Conservation (phyloP, 2,329 filamentous ascomycete genomes). For the Arthroderma sp. region DNA sequence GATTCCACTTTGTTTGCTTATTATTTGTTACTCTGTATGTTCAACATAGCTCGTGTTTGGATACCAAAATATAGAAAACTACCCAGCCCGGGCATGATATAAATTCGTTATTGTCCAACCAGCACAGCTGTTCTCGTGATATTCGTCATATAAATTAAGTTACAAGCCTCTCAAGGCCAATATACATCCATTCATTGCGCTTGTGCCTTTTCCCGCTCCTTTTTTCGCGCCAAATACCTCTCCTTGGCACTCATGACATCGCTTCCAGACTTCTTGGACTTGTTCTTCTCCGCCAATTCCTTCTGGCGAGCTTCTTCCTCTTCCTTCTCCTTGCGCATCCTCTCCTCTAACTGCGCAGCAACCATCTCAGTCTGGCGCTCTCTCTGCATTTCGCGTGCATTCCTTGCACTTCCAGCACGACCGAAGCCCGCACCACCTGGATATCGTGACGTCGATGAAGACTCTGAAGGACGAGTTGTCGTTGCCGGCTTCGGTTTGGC, state of each 20-base stretch:
- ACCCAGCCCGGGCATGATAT: no score
- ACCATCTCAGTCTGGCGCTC: slow-evolving; percentile 49
- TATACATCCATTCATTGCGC: slow-evolving; percentile 15
- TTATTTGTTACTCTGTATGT: no score
- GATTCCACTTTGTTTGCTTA: no score
- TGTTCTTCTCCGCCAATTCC: slow-evolving; percentile 41
- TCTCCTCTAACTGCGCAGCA: slow-evolving; percentile 45
- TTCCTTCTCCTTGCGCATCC: slow-evolving; percentile 41
- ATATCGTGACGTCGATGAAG: neutral
- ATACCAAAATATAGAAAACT: no score
- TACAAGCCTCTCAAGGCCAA: no score
- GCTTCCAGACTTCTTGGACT: slow-evolving; percentile 44
- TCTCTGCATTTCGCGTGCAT: slow-evolving; percentile 32
- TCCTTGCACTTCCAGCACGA: slow-evolving; percentile 19
- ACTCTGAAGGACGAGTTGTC: slow-evolving; percentile 7
- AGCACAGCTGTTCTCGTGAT: no score
- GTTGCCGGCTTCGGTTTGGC: slow-evolving; percentile 36
- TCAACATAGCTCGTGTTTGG: no score
- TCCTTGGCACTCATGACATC: slow-evolving; percentile 50
- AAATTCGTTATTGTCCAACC: no score
- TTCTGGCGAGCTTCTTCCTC: slow-evolving; percentile 43
- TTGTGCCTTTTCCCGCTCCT: slow-evolving; percentile 33
- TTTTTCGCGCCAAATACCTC: slow-evolving; percentile 48
- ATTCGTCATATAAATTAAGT: no score
- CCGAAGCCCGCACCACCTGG: slow-evolving; percentile 10